Conservation (phyloP, 768 basidiomycete species). For the Steccherinum ochraceum region DNA sequence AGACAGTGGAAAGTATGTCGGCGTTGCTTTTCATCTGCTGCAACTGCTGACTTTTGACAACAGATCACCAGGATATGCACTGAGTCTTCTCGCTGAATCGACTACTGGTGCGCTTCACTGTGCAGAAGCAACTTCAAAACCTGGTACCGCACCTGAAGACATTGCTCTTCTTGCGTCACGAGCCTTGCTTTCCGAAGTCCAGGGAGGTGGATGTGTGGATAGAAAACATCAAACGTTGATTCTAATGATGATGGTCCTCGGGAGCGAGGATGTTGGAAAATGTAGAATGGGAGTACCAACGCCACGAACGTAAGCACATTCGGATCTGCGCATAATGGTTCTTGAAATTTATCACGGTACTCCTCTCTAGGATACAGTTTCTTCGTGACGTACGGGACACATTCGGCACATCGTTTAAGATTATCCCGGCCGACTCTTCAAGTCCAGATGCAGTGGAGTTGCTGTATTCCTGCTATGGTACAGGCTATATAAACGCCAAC, state of each 20-base stretch:
- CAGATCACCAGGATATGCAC: conserved; percentile 94
- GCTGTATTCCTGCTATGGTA: conserved; percentile 85
- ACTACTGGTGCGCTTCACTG: conserved; percentile 87
- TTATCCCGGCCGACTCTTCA: conserved; percentile 52
- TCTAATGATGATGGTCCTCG: conserved; percentile 88
- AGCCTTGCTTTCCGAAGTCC: conserved; percentile 71
- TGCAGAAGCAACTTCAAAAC: conserved; percentile 77
- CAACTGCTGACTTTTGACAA: not conserved
- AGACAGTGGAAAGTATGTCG: conserved; percentile 88
- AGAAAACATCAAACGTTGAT: conserved; percentile 83
- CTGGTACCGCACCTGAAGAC: conserved; percentile 88
- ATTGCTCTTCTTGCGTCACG: conserved; percentile 79
- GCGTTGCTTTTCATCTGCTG: not conserved
- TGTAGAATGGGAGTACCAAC: conserved; percentile 84
- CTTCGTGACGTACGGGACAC: conserved; percentile 74
- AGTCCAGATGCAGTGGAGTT: conserved; percentile 52
- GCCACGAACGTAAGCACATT: conserved; percentile 50
- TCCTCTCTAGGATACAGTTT: conserved; percentile 74
- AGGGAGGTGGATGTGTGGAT: conserved; percentile 85
- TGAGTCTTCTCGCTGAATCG: conserved; percentile 86
- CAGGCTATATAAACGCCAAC: conserved; percentile 88
- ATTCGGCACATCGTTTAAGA: conserved; percentile 93
- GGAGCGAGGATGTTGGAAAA: conserved; percentile 93
- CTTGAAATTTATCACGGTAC: not conserved
- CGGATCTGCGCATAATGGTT: not conserved